A percentile compares a stretch with the other conserved stretches of the same genome.
Evolutionary conservation across 2,329 filamentous ascomycete genomes (phyloP).

Genomic region (Phaeosphaeriaceae sp.): DNA sequence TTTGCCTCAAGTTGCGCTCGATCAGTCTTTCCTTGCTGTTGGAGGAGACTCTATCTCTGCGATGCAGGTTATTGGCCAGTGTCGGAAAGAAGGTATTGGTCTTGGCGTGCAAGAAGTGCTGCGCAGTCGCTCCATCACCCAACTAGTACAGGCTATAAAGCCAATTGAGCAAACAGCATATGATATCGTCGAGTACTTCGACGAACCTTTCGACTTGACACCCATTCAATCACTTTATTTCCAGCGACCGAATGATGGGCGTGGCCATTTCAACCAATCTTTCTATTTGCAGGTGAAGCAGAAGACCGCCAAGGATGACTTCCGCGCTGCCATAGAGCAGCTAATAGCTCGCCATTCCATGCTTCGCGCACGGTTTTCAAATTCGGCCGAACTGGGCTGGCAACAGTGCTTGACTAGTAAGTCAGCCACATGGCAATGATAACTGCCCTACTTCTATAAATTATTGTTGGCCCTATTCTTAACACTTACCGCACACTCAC

Average conservation of each 20-base stretch:
- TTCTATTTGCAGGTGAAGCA: slow-evolving; percentile 40
- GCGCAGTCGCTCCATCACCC: slow-evolving; percentile 54
- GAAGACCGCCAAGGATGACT: slow-evolving; percentile 30
- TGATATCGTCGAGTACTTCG: slow-evolving; percentile 32
- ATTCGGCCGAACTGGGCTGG: slow-evolving; percentile 33
- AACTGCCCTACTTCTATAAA: not conserved
- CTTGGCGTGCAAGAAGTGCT: slow-evolving; percentile 58
- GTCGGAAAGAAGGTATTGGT: slow-evolving; percentile 54
- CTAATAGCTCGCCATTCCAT: slow-evolving; percentile 41
- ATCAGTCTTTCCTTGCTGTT: slow-evolving; percentile 51
- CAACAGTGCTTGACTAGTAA: slow-evolving; percentile 41
- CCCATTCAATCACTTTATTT: slow-evolving; percentile 44
- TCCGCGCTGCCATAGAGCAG: slow-evolving; percentile 29
- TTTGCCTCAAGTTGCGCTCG: slow-evolving; percentile 33
- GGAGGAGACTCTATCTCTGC: slow-evolving; percentile 59
- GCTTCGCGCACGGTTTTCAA: slow-evolving; percentile 39
- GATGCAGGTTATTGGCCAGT: slow-evolving; percentile 57
- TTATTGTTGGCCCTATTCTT: not conserved
- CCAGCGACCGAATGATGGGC: slow-evolving; percentile 37
- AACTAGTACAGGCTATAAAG: slow-evolving; percentile 34
- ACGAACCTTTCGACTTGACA: slow-evolving; percentile 38
- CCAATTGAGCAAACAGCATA: slow-evolving; percentile 22
- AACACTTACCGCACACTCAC: not conserved
- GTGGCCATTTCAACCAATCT: slow-evolving; percentile 45
- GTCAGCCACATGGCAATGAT: not conserved